These are phyloP conservation scores for Effrenium voratum DNA, from an alignment of 73 alveolate genomes.

Conservation along the genomic window DNA sequence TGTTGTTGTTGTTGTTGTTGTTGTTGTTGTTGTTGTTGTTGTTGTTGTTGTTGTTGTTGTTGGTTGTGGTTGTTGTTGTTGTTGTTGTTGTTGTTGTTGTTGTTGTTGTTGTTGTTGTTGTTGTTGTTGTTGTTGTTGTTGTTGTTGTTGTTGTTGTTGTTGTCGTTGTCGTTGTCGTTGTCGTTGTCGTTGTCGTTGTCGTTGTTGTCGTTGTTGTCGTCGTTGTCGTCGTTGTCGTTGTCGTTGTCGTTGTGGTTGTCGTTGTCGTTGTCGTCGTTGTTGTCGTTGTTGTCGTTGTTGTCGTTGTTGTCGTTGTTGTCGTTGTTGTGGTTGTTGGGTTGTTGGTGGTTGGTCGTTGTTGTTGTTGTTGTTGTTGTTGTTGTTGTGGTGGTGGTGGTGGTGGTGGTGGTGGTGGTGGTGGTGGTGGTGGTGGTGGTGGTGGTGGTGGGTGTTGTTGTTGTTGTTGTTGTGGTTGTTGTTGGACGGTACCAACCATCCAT, in stretches of 20 bases:
- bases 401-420: not conserved
- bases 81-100: too few species aligned
- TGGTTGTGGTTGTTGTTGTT: too few species aligned
- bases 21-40: too few species aligned
- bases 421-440: not conserved
- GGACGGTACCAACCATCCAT: not conserved
- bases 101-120: too few species aligned
- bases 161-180: not conserved
- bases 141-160: not conserved
- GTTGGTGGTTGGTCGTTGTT: not conserved
- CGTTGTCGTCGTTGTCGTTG: not conserved
- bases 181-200: not conserved
- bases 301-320: not conserved
- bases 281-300: not conserved
- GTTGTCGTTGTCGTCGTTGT: not conserved
- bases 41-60: too few species aligned
- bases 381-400: not conserved
- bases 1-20: too few species aligned
- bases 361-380: too few species aligned
- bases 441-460: not conserved
- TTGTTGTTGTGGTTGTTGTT: not conserved
- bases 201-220: not conserved
- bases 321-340: not conserved
- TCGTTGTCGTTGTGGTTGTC: not conserved
- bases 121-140: too few species aligned